Percentiles rank a stretch among this genome's conserved stretches.
phyloP scores from a whole-genome alignment of 192 early-diverging fungal species.

The Coemansia erecta region DNA sequence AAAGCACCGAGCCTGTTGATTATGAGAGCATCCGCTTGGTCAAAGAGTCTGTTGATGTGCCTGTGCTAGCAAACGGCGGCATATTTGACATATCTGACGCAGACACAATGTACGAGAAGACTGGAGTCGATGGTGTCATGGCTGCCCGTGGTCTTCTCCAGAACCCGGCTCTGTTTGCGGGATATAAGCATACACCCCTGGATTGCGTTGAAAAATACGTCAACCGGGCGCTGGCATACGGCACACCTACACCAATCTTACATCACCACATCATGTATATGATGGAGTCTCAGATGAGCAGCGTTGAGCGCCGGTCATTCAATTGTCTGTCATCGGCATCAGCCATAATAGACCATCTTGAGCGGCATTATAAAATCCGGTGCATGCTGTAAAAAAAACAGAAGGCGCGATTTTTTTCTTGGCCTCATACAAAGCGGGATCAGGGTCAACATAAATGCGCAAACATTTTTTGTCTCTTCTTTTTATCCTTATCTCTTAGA shows the following conservation, averaged over 20 bases:
- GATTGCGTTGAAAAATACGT: conserved; percentile 74
- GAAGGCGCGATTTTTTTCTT: not conserved
- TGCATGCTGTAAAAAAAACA: conserved; percentile 11
- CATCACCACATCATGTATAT: conserved; percentile 98
- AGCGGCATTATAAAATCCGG: conserved; percentile 53
- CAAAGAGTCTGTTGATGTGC: conserved; percentile 75
- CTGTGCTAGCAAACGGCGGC: conserved; percentile 87
- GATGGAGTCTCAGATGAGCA: conserved; percentile 78
- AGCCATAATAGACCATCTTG: conserved; percentile 77
- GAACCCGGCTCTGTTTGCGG: conserved; percentile 93
- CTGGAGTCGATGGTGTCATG: conserved; percentile 88
- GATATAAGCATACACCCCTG: conserved; percentile 73
- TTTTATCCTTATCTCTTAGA: not conserved
- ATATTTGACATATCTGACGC: conserved; percentile 78
- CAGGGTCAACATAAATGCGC: not conserved
- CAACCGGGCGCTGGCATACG: conserved; percentile 68
- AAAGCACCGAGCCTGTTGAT: conserved; percentile 77
- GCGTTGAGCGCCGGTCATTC: conserved; percentile 77
- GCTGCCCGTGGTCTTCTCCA: conserved; percentile 83
- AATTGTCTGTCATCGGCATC: conserved; percentile 77
- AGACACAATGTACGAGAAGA: conserved; percentile 67
- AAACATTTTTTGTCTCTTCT: conserved; percentile 2
- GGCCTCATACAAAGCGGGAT: not conserved
- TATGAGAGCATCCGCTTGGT: conserved; percentile 78
- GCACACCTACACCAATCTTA: conserved; percentile 79